These are phyloP conservation scores for Pichia sp. DNA, from an alignment of 1,139 yeast species.

Conservation along the genomic window DNA sequence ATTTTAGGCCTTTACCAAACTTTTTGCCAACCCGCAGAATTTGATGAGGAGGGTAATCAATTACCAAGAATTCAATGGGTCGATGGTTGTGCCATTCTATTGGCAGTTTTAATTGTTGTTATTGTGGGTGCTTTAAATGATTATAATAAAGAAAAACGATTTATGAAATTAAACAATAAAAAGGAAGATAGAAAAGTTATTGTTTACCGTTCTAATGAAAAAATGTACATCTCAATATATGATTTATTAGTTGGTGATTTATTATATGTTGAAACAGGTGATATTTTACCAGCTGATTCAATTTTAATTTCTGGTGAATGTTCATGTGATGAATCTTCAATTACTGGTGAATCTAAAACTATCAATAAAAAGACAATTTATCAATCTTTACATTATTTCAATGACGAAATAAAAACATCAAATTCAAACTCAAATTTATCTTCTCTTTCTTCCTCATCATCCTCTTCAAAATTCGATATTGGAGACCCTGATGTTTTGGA, in stretches of 20 bases:
- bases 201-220: constrained; percentile 69
- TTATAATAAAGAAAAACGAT: constrained; percentile 92
- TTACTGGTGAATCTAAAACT: constrained; percentile 91
- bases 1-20: constrained; percentile 91
- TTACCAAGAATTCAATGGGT: constrained; percentile 92
- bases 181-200: constrained; percentile 81
- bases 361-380: constrained; percentile 59
- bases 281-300: constrained; percentile 85
- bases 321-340: constrained; percentile 86
- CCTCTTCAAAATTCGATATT: constrained; percentile 39
- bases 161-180: constrained; percentile 76
- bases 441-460: constrained; percentile 18
- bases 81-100: constrained; percentile 95
- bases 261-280: constrained; percentile 83
- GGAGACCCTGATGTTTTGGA: constrained; percentile 49
- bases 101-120: constrained; percentile 86
- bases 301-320: constrained; percentile 70
- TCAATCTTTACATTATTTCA: constrained; percentile 37
- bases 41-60: constrained; percentile 69
- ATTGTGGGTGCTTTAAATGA: constrained; percentile 92
- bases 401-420: constrained; percentile 11
- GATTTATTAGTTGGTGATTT: constrained; percentile 85
- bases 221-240: constrained; percentile 62
- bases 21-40: constrained; percentile 72
- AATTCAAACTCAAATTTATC: constrained; percentile 29